Conservation (phyloP, 1,284 basidiomycete species). For the Vanrija humicola region DNA sequence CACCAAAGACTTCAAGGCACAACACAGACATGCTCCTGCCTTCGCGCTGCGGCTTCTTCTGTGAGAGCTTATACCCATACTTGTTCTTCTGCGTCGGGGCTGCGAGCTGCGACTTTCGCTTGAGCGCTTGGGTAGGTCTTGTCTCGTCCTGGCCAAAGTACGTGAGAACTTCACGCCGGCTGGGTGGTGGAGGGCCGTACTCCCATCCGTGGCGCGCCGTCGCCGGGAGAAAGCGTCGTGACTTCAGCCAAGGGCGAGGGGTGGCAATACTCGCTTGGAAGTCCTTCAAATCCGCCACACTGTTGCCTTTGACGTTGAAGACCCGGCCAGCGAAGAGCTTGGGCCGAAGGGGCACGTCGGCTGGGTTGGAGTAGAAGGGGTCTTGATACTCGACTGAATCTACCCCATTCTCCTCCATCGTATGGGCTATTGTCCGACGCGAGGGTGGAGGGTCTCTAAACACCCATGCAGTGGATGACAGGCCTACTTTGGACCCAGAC, state of each 20-base stretch:
- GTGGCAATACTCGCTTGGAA: conserved; percentile 22
- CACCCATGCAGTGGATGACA: conserved; percentile 45
- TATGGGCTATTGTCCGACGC: conserved; percentile 53
- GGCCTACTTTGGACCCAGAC: background rate
- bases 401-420: conserved; percentile 56
- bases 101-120: conserved; percentile 57
- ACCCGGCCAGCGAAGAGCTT: conserved; percentile 76
- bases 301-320: conserved; percentile 60
- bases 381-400: conserved; percentile 65
- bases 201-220: conserved; percentile 62
- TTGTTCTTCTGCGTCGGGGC: conserved; percentile 70
- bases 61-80: conserved; percentile 63
- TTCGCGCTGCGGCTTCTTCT: conserved; percentile 56
- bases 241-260: conserved; percentile 33
- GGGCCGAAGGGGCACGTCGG: conserved; percentile 65
- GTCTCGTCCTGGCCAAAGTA: conserved; percentile 54
- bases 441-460: conserved; percentile 60
- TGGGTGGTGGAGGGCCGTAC: conserved; percentile 65
- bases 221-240: conserved; percentile 2
- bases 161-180: conserved; percentile 44
- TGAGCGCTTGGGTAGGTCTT: background rate
- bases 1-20: conserved; percentile 79
- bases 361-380: conserved; percentile 71
- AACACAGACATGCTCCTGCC: conserved; percentile 75
- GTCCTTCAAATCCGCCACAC: conserved; percentile 42